A percentile compares a stretch with the other conserved stretches of the same genome.
Evolutionary conservation across 1,139 yeast species (phyloP).

Genomic region (Geotrichum restrictum): DNA sequence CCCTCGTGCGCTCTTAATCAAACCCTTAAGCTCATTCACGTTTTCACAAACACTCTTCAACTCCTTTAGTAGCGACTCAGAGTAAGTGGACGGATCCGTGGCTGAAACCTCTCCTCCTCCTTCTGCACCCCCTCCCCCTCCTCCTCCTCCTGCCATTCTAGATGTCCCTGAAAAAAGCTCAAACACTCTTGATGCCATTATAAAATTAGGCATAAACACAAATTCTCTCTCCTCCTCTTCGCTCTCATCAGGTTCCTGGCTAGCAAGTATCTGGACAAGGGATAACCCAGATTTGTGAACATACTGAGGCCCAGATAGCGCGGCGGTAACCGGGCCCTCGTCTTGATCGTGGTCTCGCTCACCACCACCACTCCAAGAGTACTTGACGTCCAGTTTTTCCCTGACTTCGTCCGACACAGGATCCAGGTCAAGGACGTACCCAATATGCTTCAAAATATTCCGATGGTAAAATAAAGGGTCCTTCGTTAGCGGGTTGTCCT

Average conservation of each 20-base stretch:
- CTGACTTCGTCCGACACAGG: slow-evolving; percentile 42
- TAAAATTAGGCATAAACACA: slow-evolving; percentile 47
- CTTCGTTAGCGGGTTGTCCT: slow-evolving; percentile 22
- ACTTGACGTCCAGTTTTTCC: slow-evolving; percentile 48
- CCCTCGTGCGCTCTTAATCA: too few species aligned
- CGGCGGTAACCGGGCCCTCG: slow-evolving; percentile 58
- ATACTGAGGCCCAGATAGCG: slow-evolving; percentile 58
- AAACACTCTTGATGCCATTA: slow-evolving; percentile 35
- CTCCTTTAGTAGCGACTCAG: too few species aligned
- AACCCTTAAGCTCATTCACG: too few species aligned
- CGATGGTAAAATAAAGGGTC: slow-evolving; percentile 58
- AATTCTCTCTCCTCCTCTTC: slow-evolving; percentile 42
- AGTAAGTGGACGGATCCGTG: too few species aligned
- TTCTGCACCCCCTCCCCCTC: too few species aligned
- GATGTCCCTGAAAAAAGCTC: not conserved
- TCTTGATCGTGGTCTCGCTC: too few species aligned
- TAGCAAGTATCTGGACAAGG: slow-evolving; percentile 79
- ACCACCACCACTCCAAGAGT: slow-evolving; percentile 72
- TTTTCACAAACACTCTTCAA: too few species aligned
- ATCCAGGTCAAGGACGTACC: slow-evolving; percentile 78
- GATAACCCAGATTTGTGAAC: slow-evolving; percentile 86
- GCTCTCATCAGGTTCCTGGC: slow-evolving; percentile 26
- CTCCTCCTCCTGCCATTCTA: not conserved
- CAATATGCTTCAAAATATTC: slow-evolving; percentile 61
- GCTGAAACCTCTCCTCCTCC: too few species aligned